Conservation (phyloP, 345 rosid species). For the Pugionium dolabratum region DNA sequence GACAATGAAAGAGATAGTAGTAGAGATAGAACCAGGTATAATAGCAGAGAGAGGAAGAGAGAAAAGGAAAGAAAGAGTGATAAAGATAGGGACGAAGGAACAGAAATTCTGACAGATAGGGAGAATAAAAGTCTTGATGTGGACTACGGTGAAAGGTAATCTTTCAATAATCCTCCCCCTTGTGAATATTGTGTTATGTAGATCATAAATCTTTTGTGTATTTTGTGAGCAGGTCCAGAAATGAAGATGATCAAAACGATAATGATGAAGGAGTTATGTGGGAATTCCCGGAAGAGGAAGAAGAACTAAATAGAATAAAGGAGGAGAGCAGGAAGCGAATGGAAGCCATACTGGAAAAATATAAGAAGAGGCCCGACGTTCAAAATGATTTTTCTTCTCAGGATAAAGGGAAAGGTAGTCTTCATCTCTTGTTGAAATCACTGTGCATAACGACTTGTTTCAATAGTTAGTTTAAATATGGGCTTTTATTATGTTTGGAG, state of each 20-base stretch:
- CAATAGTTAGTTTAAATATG: slow-evolving; percentile 17
- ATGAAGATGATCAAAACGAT: slow-evolving; percentile 62
- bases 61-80: slow-evolving; percentile 50
- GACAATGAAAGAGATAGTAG: slow-evolving; percentile 48
- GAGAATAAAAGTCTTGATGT: slow-evolving; percentile 42
- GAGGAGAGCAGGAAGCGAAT: slow-evolving; percentile 88
- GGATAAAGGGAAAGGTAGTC: slow-evolving; percentile 51
- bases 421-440: background rate
- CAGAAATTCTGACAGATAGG: slow-evolving; percentile 46
- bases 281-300: slow-evolving; percentile 77
- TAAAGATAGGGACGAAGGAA: slow-evolving; percentile 48
- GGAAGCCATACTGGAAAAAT: slow-evolving; percentile 78
- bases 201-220: slow-evolving; percentile 8
- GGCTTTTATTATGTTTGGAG: slow-evolving; percentile 9
- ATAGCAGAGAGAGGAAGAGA: slow-evolving; percentile 44
- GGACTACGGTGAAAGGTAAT: slow-evolving; percentile 51
- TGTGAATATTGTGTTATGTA: slow-evolving; percentile 1
- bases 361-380: slow-evolving; percentile 61
- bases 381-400: slow-evolving; percentile 40
- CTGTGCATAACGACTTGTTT: background rate
- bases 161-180: slow-evolving; percentile 2
- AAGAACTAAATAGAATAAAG: slow-evolving; percentile 77
- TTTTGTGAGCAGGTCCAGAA: slow-evolving; percentile 44
- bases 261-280: slow-evolving; percentile 61
- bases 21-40: slow-evolving; percentile 47